phyloP scores from a whole-genome alignment of 1,284 basidiomycete genomes.

The Takashimella koratensis region DNA sequence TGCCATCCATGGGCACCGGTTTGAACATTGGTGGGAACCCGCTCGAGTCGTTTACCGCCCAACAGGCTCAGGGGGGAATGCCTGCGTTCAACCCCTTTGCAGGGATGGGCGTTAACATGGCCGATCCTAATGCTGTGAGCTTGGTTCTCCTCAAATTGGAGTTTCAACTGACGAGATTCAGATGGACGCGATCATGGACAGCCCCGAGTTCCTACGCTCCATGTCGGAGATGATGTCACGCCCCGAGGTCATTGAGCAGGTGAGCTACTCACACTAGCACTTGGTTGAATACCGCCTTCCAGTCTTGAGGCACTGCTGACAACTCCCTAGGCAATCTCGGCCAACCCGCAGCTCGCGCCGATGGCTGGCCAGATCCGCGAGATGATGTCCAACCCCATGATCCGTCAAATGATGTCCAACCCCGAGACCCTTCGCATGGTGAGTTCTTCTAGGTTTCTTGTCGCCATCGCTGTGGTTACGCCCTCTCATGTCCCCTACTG shows the following conservation, averaged over 20 bases:
- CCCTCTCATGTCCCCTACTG: not conserved
- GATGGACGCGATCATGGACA: slow-evolving; percentile 79
- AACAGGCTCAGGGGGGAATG: slow-evolving; percentile 26
- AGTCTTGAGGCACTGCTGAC: too few species aligned
- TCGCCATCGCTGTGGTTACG: too few species aligned
- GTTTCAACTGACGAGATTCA: too few species aligned
- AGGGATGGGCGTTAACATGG: slow-evolving; percentile 73
- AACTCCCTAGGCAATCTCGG: slow-evolving; percentile 55
- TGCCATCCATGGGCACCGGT: slow-evolving; percentile 76
- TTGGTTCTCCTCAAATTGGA: too few species aligned
- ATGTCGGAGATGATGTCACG: slow-evolving; percentile 63
- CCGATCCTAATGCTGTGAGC: slow-evolving; percentile 83
- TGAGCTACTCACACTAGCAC: slow-evolving; percentile 20
- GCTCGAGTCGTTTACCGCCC: slow-evolving; percentile 51
- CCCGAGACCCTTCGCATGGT: slow-evolving; percentile 42
- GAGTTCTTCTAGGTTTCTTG: too few species aligned
- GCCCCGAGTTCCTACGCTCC: slow-evolving; percentile 68
- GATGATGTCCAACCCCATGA: slow-evolving; percentile 73
- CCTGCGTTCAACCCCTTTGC: slow-evolving; percentile 78
- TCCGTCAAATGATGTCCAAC: slow-evolving; percentile 69
- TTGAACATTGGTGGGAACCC: slow-evolving; percentile 59
- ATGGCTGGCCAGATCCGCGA: slow-evolving; percentile 78
- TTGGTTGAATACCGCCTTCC: too few species aligned
- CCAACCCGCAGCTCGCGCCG: slow-evolving; percentile 70
- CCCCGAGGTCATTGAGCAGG: slow-evolving; percentile 73